Evolutionary conservation across 2,329 filamentous ascomycete species (phyloP).

Genomic region (Cladosporium colombiae): DNA sequence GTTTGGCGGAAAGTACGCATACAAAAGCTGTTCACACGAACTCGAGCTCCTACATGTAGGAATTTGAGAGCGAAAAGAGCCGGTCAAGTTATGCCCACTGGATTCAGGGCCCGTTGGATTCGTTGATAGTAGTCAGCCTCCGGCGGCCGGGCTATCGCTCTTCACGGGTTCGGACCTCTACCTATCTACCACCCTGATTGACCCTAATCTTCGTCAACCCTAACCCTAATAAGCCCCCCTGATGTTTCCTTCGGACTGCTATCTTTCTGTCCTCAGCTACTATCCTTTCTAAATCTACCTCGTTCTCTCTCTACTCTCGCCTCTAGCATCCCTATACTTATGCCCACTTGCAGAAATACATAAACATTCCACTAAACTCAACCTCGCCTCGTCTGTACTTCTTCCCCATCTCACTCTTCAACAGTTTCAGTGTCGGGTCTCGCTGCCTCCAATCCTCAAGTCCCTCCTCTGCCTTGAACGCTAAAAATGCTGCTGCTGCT

Average conservation of each 20-base stretch:
- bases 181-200: no score
- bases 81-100: not conserved
- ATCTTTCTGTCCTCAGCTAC: no score
- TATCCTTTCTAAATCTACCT: no score
- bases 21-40: not conserved
- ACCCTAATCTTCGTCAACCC: no score
- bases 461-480: not conserved
- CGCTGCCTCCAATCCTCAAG: not conserved
- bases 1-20: not conserved
- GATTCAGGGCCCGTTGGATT: not conserved
- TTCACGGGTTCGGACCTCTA: no score
- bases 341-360: not conserved
- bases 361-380: not conserved
- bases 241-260: no score
- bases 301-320: no score
- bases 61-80: not conserved
- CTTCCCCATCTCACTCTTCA: not conserved
- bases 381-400: conserved; percentile 4
- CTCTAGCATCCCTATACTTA: not conserved
- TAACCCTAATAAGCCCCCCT: no score
- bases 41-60: not conserved
- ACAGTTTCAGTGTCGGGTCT: not conserved
- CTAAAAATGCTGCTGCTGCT: not conserved
- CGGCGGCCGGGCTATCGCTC: no score
- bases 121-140: not conserved